These are phyloP conservation scores for Scheffersomyces cryptocercus DNA, from an alignment of 1,139 yeast genomes.

Conservation along the genomic window DNA sequence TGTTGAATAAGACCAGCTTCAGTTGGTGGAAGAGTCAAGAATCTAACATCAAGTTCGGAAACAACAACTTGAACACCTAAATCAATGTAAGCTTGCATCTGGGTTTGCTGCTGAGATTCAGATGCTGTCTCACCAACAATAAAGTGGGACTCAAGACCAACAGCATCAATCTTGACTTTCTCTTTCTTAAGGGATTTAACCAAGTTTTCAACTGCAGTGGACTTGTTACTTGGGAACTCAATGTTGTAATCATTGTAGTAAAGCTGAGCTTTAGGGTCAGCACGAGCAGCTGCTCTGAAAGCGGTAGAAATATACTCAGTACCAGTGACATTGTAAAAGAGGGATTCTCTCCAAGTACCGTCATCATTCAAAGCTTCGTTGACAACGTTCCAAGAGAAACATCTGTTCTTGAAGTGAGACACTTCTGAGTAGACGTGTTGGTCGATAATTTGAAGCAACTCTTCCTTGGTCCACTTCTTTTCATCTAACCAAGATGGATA, in stretches of 20 bases:
- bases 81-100: neutral
- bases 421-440: neutral
- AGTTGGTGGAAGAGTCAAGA: neutral
- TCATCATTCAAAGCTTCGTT: slow-evolving; percentile 1
- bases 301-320: neutral
- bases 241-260: slow-evolving; percentile 1
- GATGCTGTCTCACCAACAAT: neutral
- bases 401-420: neutral
- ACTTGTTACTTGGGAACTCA: neutral
- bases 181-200: neutral
- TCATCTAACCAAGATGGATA: neutral
- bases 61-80: slow-evolving; percentile 1
- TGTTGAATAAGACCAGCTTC: neutral
- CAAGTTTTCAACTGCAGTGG: neutral
- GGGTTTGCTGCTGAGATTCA: neutral
- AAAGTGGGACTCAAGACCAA: slow-evolving; percentile 1
- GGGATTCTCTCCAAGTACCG: neutral
- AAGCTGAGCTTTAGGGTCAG: neutral
- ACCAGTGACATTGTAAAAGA: slow-evolving; percentile 1
- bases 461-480: neutral
- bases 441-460: neutral
- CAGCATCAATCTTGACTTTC: neutral
- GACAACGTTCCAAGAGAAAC: neutral
- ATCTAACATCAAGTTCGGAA: slow-evolving; percentile 1
- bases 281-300: neutral